phyloP scores from a whole-genome alignment of 2,329 filamentous ascomycete species.

The Byssothecium circinans region DNA sequence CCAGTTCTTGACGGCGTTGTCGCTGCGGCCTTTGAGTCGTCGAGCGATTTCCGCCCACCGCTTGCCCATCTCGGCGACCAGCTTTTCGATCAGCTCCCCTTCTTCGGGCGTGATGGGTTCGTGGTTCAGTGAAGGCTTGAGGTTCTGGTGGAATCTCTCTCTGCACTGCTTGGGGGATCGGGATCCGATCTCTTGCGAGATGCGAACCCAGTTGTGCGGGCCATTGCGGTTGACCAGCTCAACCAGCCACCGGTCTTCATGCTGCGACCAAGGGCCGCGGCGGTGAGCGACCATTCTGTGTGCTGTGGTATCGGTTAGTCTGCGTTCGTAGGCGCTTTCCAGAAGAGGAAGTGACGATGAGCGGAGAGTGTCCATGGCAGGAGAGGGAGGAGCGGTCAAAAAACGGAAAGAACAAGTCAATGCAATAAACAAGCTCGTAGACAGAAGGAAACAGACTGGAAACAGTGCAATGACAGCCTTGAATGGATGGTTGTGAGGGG shows the following conservation, averaged over 20 bases:
- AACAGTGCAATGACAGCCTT: too few relatives aligned
- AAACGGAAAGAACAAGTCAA: not conserved
- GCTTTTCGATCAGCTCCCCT: conserved; percentile 70
- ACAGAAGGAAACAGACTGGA: too few relatives aligned
- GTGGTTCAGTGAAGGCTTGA: conserved; percentile 78
- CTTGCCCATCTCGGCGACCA: conserved; percentile 79
- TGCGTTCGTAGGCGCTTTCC: not conserved
- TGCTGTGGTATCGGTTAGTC: conserved; percentile 1
- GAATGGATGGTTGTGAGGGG: conserved; percentile 1
- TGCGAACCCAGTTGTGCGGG: conserved; percentile 86
- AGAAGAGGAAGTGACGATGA: not conserved
- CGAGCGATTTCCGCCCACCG: conserved; percentile 93
- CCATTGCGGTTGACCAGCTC: conserved; percentile 71
- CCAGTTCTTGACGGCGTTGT: conserved; percentile 98
- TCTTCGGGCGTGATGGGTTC: conserved; percentile 81
- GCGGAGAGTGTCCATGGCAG: not conserved
- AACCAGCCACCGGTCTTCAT: conserved; percentile 72
- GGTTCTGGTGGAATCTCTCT: conserved; percentile 90
- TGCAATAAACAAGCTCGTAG: not conserved
- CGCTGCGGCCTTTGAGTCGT: conserved; percentile 78
- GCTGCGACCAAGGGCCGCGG: conserved; percentile 80
- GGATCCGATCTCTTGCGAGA: conserved; percentile 72
- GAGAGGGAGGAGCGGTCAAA: not conserved
- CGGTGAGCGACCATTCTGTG: conserved; percentile 58
- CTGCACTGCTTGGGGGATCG: conserved; percentile 93